Evolutionary conservation across 1,284 basidiomycete species (phyloP), one percentile per base, ranked within the genome.

Genomic region (Cutaneotrichosporon mucoides): DNA sequence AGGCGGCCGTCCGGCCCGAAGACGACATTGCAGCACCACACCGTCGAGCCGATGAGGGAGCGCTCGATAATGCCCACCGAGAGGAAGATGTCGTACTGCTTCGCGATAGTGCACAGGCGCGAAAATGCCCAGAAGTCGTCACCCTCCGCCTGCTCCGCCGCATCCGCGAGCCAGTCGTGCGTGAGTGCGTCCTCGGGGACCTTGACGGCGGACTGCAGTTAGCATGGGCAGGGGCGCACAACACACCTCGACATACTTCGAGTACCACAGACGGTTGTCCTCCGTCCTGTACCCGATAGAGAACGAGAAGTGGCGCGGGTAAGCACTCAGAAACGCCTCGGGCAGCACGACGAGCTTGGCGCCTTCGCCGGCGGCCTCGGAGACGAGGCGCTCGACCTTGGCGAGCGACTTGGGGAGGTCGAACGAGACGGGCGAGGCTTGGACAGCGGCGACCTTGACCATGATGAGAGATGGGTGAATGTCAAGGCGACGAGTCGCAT

Each of bases 41-140:
- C 76, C 0, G 87, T 88, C 0, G 86, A 85, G 2, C 66, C 66
- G 13, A 73, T 65, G n/a, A 81, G 80, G 15, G 84, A 84, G 12
- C 84, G 80, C 69, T 89, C 88, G 56, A 89, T 84, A 35, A 88
- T 81, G 2, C 88, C 87, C 6, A 88, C 80, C 33, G 88, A 85
- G 13, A 89, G 78, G 67, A 82, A 71, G 37, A 61, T 42, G 24
- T 12, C n/a, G 48, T 65, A 52, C 35, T 53, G n/a, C 33, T 41
- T 41, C 10, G 63, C 62, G 12, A 67, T 59, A 36, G 56, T 12
- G 53, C 59, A 61, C 11, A 67, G 47, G 49, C 52, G 34, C 8
- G 48, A 13, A 43, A 68, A 66, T 1, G 62, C 65, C 56, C 57
- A 63, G 43, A 59, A 65, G 15, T 67, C 70, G 16, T 57, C 53